Evolutionary conservation across 169 alveolate genomes (phyloP), one percentile per base, ranked within the genome.

Genomic region (Plasmodium coatneyi): DNA sequence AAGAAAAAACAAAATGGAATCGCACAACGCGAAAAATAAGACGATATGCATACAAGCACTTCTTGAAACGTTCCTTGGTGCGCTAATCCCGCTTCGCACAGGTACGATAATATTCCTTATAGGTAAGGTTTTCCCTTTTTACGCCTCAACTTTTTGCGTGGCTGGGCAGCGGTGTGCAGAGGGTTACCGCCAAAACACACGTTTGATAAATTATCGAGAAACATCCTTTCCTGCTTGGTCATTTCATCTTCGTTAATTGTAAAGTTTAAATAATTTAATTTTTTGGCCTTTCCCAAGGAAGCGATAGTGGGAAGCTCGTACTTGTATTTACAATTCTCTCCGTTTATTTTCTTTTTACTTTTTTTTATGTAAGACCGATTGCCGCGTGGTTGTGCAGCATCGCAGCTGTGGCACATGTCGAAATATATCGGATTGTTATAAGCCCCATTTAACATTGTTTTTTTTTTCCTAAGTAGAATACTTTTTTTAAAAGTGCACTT

Each of bases 221-320:
- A 16, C 30, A 74, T 52, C 79, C 66, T 72, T 6, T 82, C 36
- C 16, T 46, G 56, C 41, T 76, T 49, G 60, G 43, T 84, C 30
- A 84, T 32, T 84, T 16, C 46, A 22, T 52, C 34, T 32, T 72
- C 86, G 19, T 84, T 56, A 84, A 70, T 74, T 74, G 43, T 52
- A 28, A 74, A 72, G 30, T 78, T 76, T 32, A 84, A 84, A 56
- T 84, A 72, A 19, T 80, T 71, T 60, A 89, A 80, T 60, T 79
- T 89, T 80, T 89, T 89, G 70, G 60, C 90, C 71, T 89, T 89
- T 80, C 94, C 94, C 49, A 89, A 71, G 10, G 94, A 89, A 66
- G 94, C 94, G 28, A 89, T 89, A 49, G 94, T 89, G 19, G 94
- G 94, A 41, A 89, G 30, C 34, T 89, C 94, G 79, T 89, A 89